These are phyloP conservation scores for Mucor sp. DNA, from an alignment of 371 early-diverging fungal species.

Conservation along the genomic window DNA sequence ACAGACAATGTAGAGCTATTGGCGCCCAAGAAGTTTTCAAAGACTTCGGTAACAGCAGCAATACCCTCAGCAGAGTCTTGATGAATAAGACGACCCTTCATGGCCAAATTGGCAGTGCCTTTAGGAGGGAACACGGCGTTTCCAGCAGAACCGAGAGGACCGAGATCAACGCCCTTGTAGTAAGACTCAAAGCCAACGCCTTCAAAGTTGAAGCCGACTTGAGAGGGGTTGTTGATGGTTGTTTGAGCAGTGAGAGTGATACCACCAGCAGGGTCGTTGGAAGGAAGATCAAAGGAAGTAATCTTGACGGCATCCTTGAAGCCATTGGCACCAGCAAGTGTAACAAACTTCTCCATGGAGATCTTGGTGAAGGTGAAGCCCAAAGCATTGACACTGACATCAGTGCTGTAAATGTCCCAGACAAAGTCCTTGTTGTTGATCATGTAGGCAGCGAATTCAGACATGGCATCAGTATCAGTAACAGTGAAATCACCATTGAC, in stretches of 20 bases:
- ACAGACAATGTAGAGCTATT: slow-evolving; percentile 45
- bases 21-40: slow-evolving; percentile 52
- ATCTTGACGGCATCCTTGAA: slow-evolving; percentile 58
- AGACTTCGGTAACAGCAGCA: slow-evolving; percentile 49
- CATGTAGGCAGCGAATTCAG: slow-evolving; percentile 55
- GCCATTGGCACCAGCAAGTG: slow-evolving; percentile 54
- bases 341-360: slow-evolving; percentile 54
- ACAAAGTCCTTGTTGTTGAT: slow-evolving; percentile 56
- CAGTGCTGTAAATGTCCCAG: slow-evolving; percentile 57
- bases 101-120: slow-evolving; percentile 29
- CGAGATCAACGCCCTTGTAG: slow-evolving; percentile 36
- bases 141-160: slow-evolving; percentile 43
- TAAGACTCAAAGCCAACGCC: slow-evolving; percentile 37
- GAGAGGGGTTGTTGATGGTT: slow-evolving; percentile 54
- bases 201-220: slow-evolving; percentile 54
- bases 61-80: slow-evolving; percentile 51
- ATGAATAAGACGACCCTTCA: slow-evolving; percentile 59
- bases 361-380: slow-evolving; percentile 61
- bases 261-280: slow-evolving; percentile 59
- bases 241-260: slow-evolving; percentile 56
- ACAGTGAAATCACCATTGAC: slow-evolving; percentile 52
- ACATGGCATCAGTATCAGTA: slow-evolving; percentile 44
- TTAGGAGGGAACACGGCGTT: slow-evolving; percentile 40
- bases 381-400: slow-evolving; percentile 60
- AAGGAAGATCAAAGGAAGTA: slow-evolving; percentile 56